These are phyloP conservation scores for Ustulina deusta DNA, from an alignment of 2,329 filamentous ascomycete species.

Conservation along the genomic window DNA sequence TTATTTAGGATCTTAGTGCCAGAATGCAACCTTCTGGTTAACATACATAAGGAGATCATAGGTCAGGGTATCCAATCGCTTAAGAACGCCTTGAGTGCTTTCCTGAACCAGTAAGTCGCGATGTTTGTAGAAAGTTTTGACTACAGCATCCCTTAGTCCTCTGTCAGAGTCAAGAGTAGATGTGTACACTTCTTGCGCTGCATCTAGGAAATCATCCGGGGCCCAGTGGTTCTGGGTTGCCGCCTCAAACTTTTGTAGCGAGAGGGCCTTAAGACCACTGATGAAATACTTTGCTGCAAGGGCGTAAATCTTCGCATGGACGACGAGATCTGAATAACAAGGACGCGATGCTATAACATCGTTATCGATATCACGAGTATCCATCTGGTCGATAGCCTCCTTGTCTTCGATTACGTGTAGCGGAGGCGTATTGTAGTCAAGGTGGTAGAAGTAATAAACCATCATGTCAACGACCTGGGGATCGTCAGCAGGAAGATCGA, in stretches of 20 bases:
- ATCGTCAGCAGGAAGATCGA: slow-evolving; percentile 2
- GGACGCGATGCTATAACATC: not conserved
- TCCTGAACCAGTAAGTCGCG: not conserved
- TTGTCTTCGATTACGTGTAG: not conserved
- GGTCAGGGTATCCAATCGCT: not conserved
- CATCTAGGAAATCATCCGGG: not conserved
- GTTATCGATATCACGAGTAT: not conserved
- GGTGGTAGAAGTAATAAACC: slow-evolving; percentile 3
- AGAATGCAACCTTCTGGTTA: not conserved
- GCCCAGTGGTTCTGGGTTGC: not conserved
- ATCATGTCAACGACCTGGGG: not conserved
- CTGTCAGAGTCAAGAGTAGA: not conserved
- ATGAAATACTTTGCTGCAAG: too few species aligned
- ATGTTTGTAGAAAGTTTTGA: slow-evolving; percentile 1
- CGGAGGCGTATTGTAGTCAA: not conserved
- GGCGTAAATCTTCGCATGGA: not conserved
- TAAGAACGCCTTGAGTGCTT: slow-evolving; percentile 7
- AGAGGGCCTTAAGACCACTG: too few species aligned
- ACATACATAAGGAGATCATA: not conserved
- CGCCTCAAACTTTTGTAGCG: too few species aligned
- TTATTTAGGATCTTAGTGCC: not conserved
- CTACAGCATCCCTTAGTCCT: not conserved
- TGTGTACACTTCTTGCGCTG: not conserved
- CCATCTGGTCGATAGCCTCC: not conserved
- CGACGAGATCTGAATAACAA: not conserved